These are phyloP conservation scores for Boletus vinaceobasis DNA, from an alignment of 768 basidiomycete species.

Conservation along the genomic window DNA sequence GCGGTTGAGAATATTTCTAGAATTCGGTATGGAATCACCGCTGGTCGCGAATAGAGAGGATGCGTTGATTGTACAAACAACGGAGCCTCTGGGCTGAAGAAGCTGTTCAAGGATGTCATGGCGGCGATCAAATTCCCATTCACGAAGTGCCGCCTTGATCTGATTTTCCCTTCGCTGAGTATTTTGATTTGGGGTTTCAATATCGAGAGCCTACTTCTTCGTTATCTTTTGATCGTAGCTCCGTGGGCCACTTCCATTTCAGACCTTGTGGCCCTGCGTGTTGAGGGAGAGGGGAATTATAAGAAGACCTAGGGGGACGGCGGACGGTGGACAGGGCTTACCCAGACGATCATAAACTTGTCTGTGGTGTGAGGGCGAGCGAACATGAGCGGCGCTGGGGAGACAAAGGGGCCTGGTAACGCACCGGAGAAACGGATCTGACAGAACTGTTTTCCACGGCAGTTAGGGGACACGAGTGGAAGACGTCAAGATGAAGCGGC, in stretches of 20 bases:
- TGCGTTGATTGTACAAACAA: constrained; percentile 47
- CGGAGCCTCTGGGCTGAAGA: constrained; percentile 44
- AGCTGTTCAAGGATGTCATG: constrained; percentile 36
- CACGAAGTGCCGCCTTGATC: constrained; percentile 45
- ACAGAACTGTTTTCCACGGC: constrained; percentile 48
- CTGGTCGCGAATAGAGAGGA: constrained; percentile 43
- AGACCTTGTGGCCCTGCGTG: constrained; percentile 37
- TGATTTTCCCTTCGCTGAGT: constrained; percentile 33
- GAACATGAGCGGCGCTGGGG: constrained; percentile 3
- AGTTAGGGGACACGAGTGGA: constrained; percentile 10
- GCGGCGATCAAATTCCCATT: constrained; percentile 38
- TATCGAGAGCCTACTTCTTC: constrained; percentile 43
- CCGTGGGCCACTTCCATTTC: constrained; percentile 42
- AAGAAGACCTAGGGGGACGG: constrained; percentile 5
- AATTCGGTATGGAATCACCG: constrained; percentile 25
- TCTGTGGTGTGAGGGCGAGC: constrained; percentile 33
- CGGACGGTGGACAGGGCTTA: constrained; percentile 22
- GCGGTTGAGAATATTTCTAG: constrained; percentile 31
- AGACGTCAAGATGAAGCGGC: background rate
- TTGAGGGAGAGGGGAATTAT: constrained; percentile 7
- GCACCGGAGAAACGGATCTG: constrained; percentile 68
- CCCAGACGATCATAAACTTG: constrained; percentile 77
- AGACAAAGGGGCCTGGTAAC: constrained; percentile 14
- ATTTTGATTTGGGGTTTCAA: constrained; percentile 13
- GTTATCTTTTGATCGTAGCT: constrained; percentile 40